Base-by-base conservation (phyloP, 2,329 filamentous ascomycete genomes). In the Setomelanomma holmii region DNA sequence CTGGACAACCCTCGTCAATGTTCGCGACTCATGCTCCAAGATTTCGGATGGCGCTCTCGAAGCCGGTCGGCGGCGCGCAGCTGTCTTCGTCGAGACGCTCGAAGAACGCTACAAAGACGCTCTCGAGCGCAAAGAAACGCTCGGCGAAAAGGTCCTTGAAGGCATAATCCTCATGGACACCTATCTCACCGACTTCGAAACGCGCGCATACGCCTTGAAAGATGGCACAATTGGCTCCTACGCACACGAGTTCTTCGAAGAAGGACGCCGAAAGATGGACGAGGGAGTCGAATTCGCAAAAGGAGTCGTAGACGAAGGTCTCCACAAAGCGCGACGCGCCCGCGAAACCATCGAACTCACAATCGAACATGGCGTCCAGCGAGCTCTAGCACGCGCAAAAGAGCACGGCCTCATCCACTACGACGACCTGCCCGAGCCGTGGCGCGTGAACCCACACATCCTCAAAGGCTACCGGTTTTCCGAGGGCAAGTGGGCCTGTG, bases 371-470 rank as follows among this genome's bases (percentile, higher is more conserved):
- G 91, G 90, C 58, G 88, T 99, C 35, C 89, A 93, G 64, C 83
- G 84, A 47, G 93, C 95, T 11, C 86, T 96, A 49, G 67, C 80
- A 17, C 82, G 87, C 51, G 92, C 93, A 22, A 84, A 89, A 62
- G 88, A 96, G 69, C 84, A 91, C 43, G 91, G 93, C 41, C 82
- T 97, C 12, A 89, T 99, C 62, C 84, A 84, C 55, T 99, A 98
- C 77, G 87, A 96, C 40, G 92, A 97, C 67, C 82, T 99, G 4
- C 95, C 95, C 1, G 81, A 89, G 33, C 95, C 95, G 0, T 99
- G 95, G 95, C 85, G 90, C 55, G 89, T 96, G 68, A 99, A 99
- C 76, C 92, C 93, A 1, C 91, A 99, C 76, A 98, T 99, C 71
- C 81, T 87, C 45, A 86, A 85, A 47, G 95, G 95, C 16, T 99